phyloP scores from a whole-genome alignment of 441 rosid genomes.

The Erodium texanum region DNA sequence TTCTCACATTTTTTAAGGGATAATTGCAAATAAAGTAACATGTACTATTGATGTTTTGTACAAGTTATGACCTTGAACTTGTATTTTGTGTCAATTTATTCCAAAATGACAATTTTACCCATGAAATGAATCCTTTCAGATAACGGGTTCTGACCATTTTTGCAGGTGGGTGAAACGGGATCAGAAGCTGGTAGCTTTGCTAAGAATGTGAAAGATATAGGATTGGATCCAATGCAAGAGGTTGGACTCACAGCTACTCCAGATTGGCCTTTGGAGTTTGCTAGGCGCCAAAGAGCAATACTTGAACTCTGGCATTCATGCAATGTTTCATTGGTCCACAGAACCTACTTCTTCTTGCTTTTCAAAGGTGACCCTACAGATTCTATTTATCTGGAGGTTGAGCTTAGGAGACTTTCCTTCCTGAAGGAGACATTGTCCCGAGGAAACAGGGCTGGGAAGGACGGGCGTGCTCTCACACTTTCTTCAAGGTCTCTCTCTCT shows the following conservation, averaged over 20 bases:
- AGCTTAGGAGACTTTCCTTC: slow-evolving; percentile 59
- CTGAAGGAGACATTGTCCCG: slow-evolving; percentile 47
- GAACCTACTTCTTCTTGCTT: slow-evolving; percentile 74
- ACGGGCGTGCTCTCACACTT: slow-evolving; percentile 41
- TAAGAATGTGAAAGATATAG: slow-evolving; percentile 54
- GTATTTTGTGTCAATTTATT: too few relatives aligned
- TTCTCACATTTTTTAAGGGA: neutral
- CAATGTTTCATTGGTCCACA: slow-evolving; percentile 67
- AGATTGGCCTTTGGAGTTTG: slow-evolving; percentile 53
- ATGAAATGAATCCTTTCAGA: too few relatives aligned
- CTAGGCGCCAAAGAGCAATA: slow-evolving; percentile 54
- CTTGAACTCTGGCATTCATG: slow-evolving; percentile 76
- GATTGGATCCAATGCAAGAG: slow-evolving; percentile 62
- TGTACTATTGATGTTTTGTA: too few relatives aligned
- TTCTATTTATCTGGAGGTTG: slow-evolving; percentile 82
- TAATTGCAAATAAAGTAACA: too few relatives aligned
- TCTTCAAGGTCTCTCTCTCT: slow-evolving; percentile 51
- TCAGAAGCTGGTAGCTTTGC: slow-evolving; percentile 28
- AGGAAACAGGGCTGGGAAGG: slow-evolving; percentile 38
- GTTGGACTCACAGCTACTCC: slow-evolving; percentile 24
- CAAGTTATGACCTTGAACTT: too few relatives aligned
- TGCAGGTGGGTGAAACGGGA: slow-evolving; percentile 43
- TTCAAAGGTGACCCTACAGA: slow-evolving; percentile 73
- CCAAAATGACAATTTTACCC: too few relatives aligned
- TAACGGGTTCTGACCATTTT: too few relatives aligned